phyloP scores from a whole-genome alignment of 2,329 filamentous ascomycete species.

The Monosporascus sp. region DNA sequence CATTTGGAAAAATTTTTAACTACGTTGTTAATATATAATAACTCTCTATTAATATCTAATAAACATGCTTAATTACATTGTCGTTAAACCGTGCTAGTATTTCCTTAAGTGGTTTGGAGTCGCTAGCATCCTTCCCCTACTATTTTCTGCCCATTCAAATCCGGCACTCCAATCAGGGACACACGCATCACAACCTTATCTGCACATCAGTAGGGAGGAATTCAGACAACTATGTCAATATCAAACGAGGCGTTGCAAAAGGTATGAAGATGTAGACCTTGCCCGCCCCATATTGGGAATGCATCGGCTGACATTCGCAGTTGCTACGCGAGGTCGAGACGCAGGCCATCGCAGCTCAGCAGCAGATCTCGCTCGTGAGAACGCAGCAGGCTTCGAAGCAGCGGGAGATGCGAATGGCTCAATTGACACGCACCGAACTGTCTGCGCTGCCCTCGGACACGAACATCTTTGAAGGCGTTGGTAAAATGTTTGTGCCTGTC shows the following conservation, averaged over 20 bases:
- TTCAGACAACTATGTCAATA: conserved; percentile 67
- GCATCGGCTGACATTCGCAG: conserved; percentile 39
- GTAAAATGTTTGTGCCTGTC: conserved; percentile 73
- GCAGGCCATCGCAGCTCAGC: conserved; percentile 81
- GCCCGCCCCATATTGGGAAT: neutral
- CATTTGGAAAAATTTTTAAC: too few relatives aligned
- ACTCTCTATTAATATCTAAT: too few relatives aligned
- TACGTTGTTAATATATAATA: too few relatives aligned
- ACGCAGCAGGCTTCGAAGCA: conserved; percentile 81
- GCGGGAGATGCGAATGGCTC: conserved; percentile 80
- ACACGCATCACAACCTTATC: too few relatives aligned
- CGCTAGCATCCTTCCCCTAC: neutral
- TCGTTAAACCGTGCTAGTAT: too few relatives aligned
- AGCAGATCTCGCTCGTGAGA: conserved; percentile 83
- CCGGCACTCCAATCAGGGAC: too few relatives aligned
- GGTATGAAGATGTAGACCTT: conserved; percentile 42
- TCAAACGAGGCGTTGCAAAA: conserved; percentile 92
- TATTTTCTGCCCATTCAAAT: neutral
- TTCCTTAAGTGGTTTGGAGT: too few relatives aligned
- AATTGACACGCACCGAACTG: conserved; percentile 81
- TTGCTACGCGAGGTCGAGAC: conserved; percentile 90
- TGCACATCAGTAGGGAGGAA: neutral
- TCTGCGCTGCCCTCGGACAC: conserved; percentile 69
- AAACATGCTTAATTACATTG: too few relatives aligned
- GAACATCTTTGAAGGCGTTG: conserved; percentile 87